Evolutionary conservation across 2,329 filamentous ascomycete genomes (phyloP).

Genomic region (Venturiaceae sp.): DNA sequence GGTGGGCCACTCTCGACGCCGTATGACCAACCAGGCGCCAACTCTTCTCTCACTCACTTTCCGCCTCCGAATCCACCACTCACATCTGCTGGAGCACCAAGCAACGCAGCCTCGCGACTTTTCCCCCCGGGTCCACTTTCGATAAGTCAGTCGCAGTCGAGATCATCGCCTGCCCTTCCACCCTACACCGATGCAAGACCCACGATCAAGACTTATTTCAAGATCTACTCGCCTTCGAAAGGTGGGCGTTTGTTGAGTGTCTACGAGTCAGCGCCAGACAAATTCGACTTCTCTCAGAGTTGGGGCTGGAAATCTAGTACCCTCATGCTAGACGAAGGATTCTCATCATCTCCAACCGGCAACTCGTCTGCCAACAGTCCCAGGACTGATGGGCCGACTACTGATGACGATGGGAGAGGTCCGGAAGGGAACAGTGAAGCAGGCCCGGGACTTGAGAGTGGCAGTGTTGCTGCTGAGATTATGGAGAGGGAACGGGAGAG

Average conservation of each 20-base stretch:
- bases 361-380: slow-evolving; percentile 20
- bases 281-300: slow-evolving; percentile 50
- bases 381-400: slow-evolving; percentile 24
- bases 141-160: not conserved
- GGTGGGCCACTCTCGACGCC: not conserved
- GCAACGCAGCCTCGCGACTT: not conserved
- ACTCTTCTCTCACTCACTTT: slow-evolving; percentile 1
- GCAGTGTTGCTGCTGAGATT: not conserved
- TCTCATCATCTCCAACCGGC: slow-evolving; percentile 10
- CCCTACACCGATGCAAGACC: slow-evolving; percentile 46
- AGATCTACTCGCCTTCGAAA: slow-evolving; percentile 49
- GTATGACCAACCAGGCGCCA: not conserved
- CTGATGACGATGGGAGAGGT: slow-evolving; percentile 9
- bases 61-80: slow-evolving; percentile 6
- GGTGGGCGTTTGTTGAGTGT: slow-evolving; percentile 49
- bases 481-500: slow-evolving; percentile 14
- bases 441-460: too few relatives aligned
- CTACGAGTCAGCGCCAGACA: slow-evolving; percentile 48
- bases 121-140: not conserved
- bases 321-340: slow-evolving; percentile 43
- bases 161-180: slow-evolving; percentile 31
- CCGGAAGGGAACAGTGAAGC: not conserved
- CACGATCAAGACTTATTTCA: slow-evolving; percentile 52
- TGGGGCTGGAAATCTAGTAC: slow-evolving; percentile 54
- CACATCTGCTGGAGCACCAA: slow-evolving; percentile 11